A percentile compares a stretch with the other conserved stretches of the same genome.
These are phyloP conservation scores for Neofusicoccum umdonicola DNA, from an alignment of 2,329 filamentous ascomycete species.

Conservation along the genomic window DNA sequence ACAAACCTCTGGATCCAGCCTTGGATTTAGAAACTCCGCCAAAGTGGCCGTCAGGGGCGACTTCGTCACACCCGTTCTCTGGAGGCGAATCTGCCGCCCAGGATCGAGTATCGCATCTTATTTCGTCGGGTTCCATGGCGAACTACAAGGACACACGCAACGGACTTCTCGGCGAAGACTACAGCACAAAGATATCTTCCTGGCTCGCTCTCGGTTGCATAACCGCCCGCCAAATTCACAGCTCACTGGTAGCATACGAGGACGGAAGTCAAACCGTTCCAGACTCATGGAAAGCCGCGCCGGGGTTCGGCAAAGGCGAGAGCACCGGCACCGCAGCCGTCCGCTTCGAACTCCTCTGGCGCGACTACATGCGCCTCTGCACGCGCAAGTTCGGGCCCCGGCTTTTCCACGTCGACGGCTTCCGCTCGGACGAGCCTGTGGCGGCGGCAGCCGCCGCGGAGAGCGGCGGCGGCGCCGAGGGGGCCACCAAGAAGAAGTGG, in stretches of 20 bases:
- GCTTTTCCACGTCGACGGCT: slow-evolving; percentile 66
- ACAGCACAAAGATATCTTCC: slow-evolving; percentile 72
- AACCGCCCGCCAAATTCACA: slow-evolving; percentile 70
- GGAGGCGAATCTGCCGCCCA: slow-evolving; percentile 66
- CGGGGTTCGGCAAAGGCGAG: slow-evolving; percentile 67
- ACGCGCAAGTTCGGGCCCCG: slow-evolving; percentile 65
- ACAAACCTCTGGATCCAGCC: slow-evolving; percentile 52
- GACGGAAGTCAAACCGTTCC: slow-evolving; percentile 50
- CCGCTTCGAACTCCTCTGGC: slow-evolving; percentile 72
- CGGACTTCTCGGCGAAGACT: slow-evolving; percentile 66
- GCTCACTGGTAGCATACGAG: slow-evolving; percentile 66
- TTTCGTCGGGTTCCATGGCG: slow-evolving; percentile 60
- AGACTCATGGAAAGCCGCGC: slow-evolving; percentile 33
- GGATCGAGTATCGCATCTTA: slow-evolving; percentile 59
- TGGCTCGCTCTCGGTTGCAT: slow-evolving; percentile 71
- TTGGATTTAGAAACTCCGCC: slow-evolving; percentile 54
- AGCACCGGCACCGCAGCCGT: slow-evolving; percentile 69
- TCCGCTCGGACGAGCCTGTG: slow-evolving; percentile 46
- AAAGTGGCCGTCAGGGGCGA: slow-evolving; percentile 50
- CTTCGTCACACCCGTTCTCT: slow-evolving; percentile 63
- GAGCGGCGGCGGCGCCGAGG: slow-evolving; percentile 26
- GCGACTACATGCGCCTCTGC: slow-evolving; percentile 79
- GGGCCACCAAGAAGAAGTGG: slow-evolving; percentile 27
- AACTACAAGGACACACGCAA: slow-evolving; percentile 71
- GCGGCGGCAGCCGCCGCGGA: slow-evolving; percentile 22